Conservation (phyloP, 2,329 filamentous ascomycete genomes). For the Proliferodiscus dingleyae region DNA sequence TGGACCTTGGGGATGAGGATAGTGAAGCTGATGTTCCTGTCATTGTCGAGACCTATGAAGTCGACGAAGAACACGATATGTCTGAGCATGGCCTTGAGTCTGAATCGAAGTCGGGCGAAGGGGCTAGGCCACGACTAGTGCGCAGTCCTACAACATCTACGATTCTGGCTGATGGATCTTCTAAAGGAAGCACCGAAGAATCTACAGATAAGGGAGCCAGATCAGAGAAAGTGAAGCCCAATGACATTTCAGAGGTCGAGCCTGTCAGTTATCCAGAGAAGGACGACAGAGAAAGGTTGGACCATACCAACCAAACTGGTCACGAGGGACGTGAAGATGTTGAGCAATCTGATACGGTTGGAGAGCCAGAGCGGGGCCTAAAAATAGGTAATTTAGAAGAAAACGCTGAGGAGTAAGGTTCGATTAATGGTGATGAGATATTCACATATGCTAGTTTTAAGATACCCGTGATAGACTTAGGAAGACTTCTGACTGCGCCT, state of each 20-base stretch:
- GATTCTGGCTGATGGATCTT: conserved; percentile 17
- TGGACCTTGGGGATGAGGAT: conserved; percentile 41
- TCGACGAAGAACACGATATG: conserved; percentile 20
- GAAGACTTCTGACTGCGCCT: not conserved
- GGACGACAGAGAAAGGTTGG: no score
- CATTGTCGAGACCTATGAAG: conserved; percentile 29
- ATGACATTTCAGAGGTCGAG: conserved; percentile 6
- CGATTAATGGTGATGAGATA: not conserved
- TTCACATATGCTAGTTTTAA: conserved; percentile 11
- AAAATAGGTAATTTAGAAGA: no score
- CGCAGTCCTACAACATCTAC: conserved; percentile 14
- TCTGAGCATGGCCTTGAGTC: conserved; percentile 2
- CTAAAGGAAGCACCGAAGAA: conserved; percentile 16
- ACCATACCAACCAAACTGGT: no score
- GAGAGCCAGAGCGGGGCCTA: not conserved
- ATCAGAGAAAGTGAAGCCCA: not conserved
- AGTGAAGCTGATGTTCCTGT: conserved; percentile 26
- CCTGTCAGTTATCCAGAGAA: not conserved
- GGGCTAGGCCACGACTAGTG: conserved; percentile 4
- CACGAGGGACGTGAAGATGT: not conserved
- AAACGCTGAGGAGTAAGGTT: conserved; percentile 3
- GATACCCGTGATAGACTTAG: conserved; percentile 12
- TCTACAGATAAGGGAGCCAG: conserved; percentile 24
- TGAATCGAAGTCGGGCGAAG: conserved; percentile 10
- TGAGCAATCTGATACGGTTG: not conserved